phyloP scores from a whole-genome alignment of 2,329 filamentous ascomycete species.

The Fusarium solani-melongenae region DNA sequence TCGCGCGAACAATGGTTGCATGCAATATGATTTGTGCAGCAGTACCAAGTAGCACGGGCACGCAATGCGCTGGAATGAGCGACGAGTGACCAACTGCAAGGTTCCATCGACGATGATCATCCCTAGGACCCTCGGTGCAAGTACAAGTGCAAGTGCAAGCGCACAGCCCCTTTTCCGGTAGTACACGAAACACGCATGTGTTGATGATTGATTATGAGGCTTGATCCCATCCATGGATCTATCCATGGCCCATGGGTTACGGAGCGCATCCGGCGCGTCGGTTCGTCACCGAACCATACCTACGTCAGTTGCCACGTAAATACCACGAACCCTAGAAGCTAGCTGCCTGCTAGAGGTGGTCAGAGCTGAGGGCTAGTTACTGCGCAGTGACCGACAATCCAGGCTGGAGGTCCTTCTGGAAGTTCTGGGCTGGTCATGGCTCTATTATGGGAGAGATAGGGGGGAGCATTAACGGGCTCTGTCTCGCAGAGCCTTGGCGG shows the following conservation, averaged over 20 bases:
- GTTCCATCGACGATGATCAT: slow-evolving; percentile 33
- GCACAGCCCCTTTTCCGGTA: slow-evolving; percentile 34
- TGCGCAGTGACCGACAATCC: not conserved
- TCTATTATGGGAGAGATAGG: not conserved
- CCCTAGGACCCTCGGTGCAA: slow-evolving; percentile 1
- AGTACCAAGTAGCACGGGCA: slow-evolving; percentile 3
- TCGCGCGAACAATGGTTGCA: not conserved
- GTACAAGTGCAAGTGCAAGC: not conserved
- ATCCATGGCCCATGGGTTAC: not conserved
- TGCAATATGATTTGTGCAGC: slow-evolving; percentile 30
- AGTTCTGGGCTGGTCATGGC: slow-evolving; percentile 9
- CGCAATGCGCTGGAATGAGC: slow-evolving; percentile 33
- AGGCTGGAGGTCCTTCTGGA: slow-evolving; percentile 24
- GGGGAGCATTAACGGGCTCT: slow-evolving; percentile 6
- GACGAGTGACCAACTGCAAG: not conserved
- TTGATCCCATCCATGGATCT: slow-evolving; percentile 13
- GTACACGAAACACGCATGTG: slow-evolving; percentile 30
- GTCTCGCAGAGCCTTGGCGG: not conserved
- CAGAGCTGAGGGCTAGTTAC: slow-evolving; percentile 20
- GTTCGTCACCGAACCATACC: slow-evolving; percentile 30
- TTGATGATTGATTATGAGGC: slow-evolving; percentile 30
- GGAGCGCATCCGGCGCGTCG: slow-evolving; percentile 8
- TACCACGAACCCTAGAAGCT: not conserved
- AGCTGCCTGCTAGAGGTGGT: slow-evolving; percentile 20
- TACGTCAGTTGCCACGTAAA: slow-evolving; percentile 29